These are phyloP conservation scores for Sordariomycetes sp. DNA, from an alignment of 2,329 filamentous ascomycete genomes.

Conservation along the genomic window DNA sequence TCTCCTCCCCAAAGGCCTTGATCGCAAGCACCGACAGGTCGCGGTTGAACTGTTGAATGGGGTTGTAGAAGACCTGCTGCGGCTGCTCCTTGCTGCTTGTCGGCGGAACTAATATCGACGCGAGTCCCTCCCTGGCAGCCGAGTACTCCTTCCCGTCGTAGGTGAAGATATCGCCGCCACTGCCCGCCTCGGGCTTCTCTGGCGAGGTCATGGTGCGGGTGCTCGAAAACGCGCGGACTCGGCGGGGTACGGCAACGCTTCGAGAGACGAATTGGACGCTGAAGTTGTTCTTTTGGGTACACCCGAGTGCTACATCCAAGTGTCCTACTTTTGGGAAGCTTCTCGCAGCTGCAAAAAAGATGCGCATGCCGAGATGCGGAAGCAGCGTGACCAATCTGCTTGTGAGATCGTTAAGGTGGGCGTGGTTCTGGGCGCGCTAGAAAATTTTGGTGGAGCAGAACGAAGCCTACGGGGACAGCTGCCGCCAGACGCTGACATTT, in stretches of 20 bases:
- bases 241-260: neutral
- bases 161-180: neutral
- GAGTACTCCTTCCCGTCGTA: constrained; percentile 36
- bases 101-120: constrained; percentile 43
- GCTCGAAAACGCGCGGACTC: neutral
- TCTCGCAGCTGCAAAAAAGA: neutral
- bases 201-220: neutral
- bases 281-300: neutral
- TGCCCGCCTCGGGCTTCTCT: neutral
- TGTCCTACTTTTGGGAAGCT: neutral
- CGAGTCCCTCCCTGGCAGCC: constrained; percentile 43
- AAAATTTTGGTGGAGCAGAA: neutral
- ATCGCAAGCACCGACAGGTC: constrained; percentile 90
- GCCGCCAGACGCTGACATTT: neutral
- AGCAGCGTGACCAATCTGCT: neutral
- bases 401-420: neutral
- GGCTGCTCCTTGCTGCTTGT: constrained; percentile 45
- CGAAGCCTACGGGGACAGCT: neutral
- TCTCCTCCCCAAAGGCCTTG: constrained; percentile 57
- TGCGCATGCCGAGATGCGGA: neutral
- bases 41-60: constrained; percentile 97
- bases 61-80: constrained; percentile 80
- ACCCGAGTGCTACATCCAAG: neutral
- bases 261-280: neutral
- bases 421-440: neutral